phyloP scores from a whole-genome alignment of 345 rosid species.

The Syzygium jambos region DNA sequence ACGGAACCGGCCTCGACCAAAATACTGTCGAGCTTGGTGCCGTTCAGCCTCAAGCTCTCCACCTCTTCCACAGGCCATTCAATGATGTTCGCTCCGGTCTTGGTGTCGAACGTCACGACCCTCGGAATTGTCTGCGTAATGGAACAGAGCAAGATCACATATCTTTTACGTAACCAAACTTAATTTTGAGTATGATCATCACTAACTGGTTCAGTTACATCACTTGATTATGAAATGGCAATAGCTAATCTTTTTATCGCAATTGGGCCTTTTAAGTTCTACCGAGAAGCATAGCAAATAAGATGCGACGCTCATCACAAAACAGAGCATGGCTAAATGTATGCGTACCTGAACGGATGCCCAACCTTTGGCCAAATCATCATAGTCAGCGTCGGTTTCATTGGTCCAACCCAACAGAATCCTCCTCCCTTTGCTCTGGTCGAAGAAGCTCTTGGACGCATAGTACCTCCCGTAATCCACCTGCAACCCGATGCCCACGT shows the following conservation, averaged over 20 bases:
- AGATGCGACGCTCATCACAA: background rate
- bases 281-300: background rate
- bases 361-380: constrained; percentile 84
- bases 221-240: background rate
- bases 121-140: constrained; percentile 67
- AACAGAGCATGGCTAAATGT: background rate
- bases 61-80: constrained; percentile 92
- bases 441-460: constrained; percentile 88
- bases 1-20: constrained; percentile 48
- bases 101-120: constrained; percentile 47
- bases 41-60: constrained; percentile 57
- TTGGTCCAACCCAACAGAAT: constrained; percentile 93
- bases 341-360: constrained; percentile 76
- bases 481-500: constrained; percentile 77
- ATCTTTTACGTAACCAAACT: background rate
- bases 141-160: background rate
- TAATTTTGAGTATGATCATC: too few relatives aligned
- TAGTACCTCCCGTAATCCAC: constrained; percentile 80
- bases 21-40: constrained; percentile 32
- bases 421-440: constrained; percentile 56
- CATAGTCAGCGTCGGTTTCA: constrained; percentile 69
- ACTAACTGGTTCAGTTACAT: too few relatives aligned
- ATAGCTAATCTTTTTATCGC: background rate
- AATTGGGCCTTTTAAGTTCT: background rate
- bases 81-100: constrained; percentile 55